Base-by-base conservation (phyloP, 2,329 filamentous ascomycete genomes). In the Colletotrichum tamarilloi region DNA sequence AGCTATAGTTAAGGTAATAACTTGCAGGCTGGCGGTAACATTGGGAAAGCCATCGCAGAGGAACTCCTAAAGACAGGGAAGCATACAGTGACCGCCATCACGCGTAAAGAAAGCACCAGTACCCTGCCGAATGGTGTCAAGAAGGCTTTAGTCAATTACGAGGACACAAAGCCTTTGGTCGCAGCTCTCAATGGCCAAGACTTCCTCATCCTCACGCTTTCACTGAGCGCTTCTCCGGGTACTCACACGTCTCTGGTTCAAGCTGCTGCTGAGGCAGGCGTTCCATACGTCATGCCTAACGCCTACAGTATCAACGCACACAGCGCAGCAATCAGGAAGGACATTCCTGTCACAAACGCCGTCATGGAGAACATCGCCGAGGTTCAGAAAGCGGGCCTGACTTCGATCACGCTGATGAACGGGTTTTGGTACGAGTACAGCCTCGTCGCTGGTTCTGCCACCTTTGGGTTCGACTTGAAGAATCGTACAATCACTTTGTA, bases 391-490 rank as follows among this genome's bases (percentile, higher is more conserved):
- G 28, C 24, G 3, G 57, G 62, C n/a, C 11, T 71, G 46, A 52
- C 19, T 6, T 69, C 52, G 77, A 58, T 88, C 81, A 35, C 63
- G 0, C 75, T 87, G 14, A 78, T 77, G 46, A 86, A 82, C 75
- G 83, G 85, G 0, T 88, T 88, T 75, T 89, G 88, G 88, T 89
- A 88, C 77, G 86, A 90, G 63, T 88, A 83, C 73, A 87, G 84
- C 75, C 78, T 89, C 2, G 83, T 79, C 6, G 35, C 52, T 0
- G 77, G 79, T 2, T n/a, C 73, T 4, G n/a, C 6, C 35, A 62
- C 79, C 49, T 88, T 82, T 24, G 89, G 88, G 0, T 88, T 90
- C 78, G 86, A 89, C 65, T 80, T 90, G 56, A 74, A 80, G 4
- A 82, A 85, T 49, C 79, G 80, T 0, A 78, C 77, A 3, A 78